Conservation (phyloP, 208 protist species). For the Porcisia hertigi region DNA sequence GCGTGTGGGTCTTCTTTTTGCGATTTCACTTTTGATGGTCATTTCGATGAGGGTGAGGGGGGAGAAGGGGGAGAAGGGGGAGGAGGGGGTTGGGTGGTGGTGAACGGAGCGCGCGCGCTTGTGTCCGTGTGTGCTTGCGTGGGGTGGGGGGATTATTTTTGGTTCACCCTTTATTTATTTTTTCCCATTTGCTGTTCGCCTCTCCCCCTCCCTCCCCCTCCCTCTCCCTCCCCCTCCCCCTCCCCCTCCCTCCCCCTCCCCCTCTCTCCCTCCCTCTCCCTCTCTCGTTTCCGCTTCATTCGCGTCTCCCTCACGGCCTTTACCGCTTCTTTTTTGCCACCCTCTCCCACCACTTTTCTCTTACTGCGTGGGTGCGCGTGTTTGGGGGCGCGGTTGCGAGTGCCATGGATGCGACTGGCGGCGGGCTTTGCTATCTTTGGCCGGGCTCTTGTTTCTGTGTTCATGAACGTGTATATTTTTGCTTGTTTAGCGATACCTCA, state of each 20-base stretch:
- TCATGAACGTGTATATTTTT: too few relatives aligned
- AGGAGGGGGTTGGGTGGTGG: not conserved
- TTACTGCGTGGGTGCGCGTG: too few relatives aligned
- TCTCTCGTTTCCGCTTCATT: not conserved
- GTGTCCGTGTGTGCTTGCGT: not conserved
- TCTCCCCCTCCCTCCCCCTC: not conserved
- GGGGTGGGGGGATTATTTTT: not conserved
- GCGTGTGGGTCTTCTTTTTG: too few relatives aligned
- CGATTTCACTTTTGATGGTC: conserved; percentile 34
- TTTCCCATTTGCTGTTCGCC: not conserved
- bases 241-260: not conserved
- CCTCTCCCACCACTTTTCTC: not conserved
- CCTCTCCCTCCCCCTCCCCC: not conserved
- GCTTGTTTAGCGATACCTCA: too few relatives aligned
- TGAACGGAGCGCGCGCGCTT: not conserved
- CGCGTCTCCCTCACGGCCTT: not conserved
- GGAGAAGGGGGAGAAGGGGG: not conserved
- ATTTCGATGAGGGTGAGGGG: conserved; percentile 5
- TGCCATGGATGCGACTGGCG: too few relatives aligned
- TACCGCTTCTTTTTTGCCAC: not conserved
- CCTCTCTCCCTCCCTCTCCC: not conserved
- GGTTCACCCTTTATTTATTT: too few relatives aligned
- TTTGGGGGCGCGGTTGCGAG: too few relatives aligned
- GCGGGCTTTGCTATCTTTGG: too few relatives aligned
- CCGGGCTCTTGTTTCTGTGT: too few relatives aligned